Evolutionary conservation across 1,139 yeast genomes (phyloP).

Genomic region (Lizanozyma gosingica): DNA sequence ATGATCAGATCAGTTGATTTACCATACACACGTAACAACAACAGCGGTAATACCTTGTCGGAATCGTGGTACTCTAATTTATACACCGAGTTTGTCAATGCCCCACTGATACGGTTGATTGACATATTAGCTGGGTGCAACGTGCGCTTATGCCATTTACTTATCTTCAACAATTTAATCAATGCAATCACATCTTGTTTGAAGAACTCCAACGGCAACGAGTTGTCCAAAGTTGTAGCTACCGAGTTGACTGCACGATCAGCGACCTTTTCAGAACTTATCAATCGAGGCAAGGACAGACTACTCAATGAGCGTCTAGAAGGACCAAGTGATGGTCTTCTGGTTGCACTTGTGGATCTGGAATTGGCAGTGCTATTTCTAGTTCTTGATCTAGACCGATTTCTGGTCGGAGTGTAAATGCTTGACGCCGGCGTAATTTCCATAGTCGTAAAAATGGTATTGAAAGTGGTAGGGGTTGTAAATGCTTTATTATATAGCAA

Average conservation of each 20-base stretch:
- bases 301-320: slow-evolving; percentile 24
- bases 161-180: slow-evolving; percentile 53
- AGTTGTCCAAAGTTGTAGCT: slow-evolving; percentile 43
- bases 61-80: slow-evolving; percentile 41
- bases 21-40: slow-evolving; percentile 83
- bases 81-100: slow-evolving; percentile 85
- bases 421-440: slow-evolving; percentile 19
- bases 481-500: no score
- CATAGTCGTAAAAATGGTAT: no score
- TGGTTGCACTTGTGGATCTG: slow-evolving; percentile 26
- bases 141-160: slow-evolving; percentile 60
- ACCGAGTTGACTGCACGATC: background rate
- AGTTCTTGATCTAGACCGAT: slow-evolving; percentile 31
- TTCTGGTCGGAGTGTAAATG: slow-evolving; percentile 14
- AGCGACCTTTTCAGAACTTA: slow-evolving; percentile 1
- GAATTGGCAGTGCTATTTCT: slow-evolving; percentile 27
- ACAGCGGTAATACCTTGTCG: slow-evolving; percentile 24
- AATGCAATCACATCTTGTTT: slow-evolving; percentile 71
- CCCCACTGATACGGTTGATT: slow-evolving; percentile 73
- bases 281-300: slow-evolving; percentile 12
- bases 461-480: no score
- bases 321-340: slow-evolving; percentile 26
- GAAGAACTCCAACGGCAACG: slow-evolving; percentile 75
- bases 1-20: slow-evolving; percentile 80
- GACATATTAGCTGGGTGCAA: slow-evolving; percentile 27